Conservation (phyloP, 441 rosid species). For the Populus tomentosa region DNA sequence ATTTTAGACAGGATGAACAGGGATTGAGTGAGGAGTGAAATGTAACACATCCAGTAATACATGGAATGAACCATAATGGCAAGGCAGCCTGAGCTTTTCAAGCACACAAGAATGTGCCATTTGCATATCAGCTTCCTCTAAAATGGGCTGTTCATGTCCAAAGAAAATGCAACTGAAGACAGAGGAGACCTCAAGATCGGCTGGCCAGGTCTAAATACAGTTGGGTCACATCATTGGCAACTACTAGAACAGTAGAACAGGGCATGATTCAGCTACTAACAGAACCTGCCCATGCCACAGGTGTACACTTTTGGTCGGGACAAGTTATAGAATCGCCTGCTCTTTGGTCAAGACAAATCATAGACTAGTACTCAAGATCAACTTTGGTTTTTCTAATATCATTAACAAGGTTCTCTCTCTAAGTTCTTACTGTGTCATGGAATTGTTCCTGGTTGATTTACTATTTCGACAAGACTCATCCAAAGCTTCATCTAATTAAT, state of each 20-base stretch:
- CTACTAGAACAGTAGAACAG: not conserved
- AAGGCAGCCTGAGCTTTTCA: not conserved
- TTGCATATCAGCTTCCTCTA: not conserved
- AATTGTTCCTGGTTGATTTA: not conserved
- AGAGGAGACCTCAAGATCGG: not conserved
- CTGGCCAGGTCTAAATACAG: not conserved
- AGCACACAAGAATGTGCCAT: not conserved
- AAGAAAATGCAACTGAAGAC: not conserved
- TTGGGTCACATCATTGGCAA: not conserved
- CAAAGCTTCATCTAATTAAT: not conserved
- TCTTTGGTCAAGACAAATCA: not conserved
- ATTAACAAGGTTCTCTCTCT: not conserved
- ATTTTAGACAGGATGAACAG: not conserved
- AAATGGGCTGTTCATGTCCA: not conserved
- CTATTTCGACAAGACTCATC: not conserved
- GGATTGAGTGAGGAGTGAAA: not conserved
- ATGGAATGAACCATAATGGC: not conserved
- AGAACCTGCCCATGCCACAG: not conserved
- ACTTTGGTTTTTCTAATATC: not conserved
- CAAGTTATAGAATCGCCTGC: not conserved
- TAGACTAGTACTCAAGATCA: not conserved
- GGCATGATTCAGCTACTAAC: not conserved
- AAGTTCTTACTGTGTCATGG: not conserved
- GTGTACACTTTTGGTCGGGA: not conserved
- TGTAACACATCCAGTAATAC: not conserved